Percentiles rank a stretch among this genome's conserved stretches.
phyloP scores from a whole-genome alignment of 2,329 filamentous ascomycete genomes.

The Penicillium griseofulvum region DNA sequence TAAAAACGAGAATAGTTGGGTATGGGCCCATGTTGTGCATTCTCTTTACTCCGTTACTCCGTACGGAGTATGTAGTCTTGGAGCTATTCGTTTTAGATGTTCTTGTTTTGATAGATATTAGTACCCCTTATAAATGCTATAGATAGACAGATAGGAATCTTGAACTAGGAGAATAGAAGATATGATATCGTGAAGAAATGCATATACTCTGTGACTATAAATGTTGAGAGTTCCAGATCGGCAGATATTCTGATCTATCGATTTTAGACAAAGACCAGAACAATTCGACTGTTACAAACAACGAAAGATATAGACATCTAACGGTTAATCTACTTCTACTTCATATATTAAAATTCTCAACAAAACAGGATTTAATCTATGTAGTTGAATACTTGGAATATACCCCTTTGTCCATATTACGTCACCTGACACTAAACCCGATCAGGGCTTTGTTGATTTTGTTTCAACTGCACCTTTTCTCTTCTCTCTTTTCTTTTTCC shows the following conservation, averaged over 20 bases:
- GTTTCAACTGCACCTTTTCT: slow-evolving; percentile 12
- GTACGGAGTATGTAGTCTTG: too few species aligned
- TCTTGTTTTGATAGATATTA: not conserved
- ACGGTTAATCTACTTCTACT: not conserved
- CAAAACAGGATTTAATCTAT: not conserved
- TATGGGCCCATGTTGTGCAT: not conserved
- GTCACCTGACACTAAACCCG: slow-evolving; percentile 15
- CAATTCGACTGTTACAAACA: not conserved
- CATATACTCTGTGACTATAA: not conserved
- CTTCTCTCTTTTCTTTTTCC: slow-evolving; percentile 5
- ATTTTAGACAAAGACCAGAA: not conserved
- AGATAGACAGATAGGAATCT: not conserved
- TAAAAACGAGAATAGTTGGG: not conserved
- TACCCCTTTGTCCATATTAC: slow-evolving; percentile 9
- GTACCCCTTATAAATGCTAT: too few species aligned
- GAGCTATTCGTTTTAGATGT: too few species aligned
- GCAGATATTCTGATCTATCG: not conserved
- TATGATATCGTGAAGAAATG: not conserved
- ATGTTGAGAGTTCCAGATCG: slow-evolving; percentile 2
- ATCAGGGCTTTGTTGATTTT: slow-evolving; percentile 17
- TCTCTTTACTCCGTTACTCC: not conserved
- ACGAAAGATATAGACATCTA: not conserved
- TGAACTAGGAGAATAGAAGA: not conserved
- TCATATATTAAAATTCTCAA: not conserved
- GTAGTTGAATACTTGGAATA: not conserved